Base-by-base conservation (phyloP, 2,329 filamentous ascomycete species). In the Aspergillus carbonarius region DNA sequence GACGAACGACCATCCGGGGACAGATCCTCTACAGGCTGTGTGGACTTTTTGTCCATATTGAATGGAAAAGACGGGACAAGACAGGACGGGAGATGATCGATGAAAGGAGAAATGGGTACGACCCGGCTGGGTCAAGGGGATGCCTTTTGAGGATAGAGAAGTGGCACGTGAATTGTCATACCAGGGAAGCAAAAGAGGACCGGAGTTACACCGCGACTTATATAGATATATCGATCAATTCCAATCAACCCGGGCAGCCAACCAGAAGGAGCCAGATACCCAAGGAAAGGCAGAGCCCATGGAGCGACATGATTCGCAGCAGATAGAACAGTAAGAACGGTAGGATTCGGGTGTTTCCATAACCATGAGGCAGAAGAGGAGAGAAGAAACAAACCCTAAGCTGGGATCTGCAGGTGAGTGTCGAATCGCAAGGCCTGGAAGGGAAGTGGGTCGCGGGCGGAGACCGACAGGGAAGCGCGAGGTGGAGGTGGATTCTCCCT, bases 21-120 rank as follows among this genome's bases (percentile, higher is more conserved):
- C 12, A 44, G 35, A 25, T 65, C 57, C 52, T 69, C 68, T 4
- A 59, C 50, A 2, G 63, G 51, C 4, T 63, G 51, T n/a, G 49
- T 17, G 27, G 20, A 34, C 27, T 68, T 57, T 39, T 66, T 60
- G 44, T 62, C 59, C 69, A 70, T 72, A 39, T 17, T 46, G 32
- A 9, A 6, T 27, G n/a, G 13, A 8, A 18, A 39, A 23, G 8
- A n/a, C 3, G 20, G 6, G 12, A 49, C 30, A 5, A 34, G 17
- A 15, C n/a, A 34, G 12, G 9, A 18, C 20, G 10, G 34, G 18
- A 13, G 17, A 10, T 8, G 12, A 32, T 5, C 13, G 25, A 34
- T 10, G 23, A 8, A 25, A 25, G 48, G 35, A 30, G 35, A 18
- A 12, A 20, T 9, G 37, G 37, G 27, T 25, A 32, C 17, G 18